Conservation (phyloP, 2,329 filamentous ascomycete genomes). For the Fusarium subtropicale region DNA sequence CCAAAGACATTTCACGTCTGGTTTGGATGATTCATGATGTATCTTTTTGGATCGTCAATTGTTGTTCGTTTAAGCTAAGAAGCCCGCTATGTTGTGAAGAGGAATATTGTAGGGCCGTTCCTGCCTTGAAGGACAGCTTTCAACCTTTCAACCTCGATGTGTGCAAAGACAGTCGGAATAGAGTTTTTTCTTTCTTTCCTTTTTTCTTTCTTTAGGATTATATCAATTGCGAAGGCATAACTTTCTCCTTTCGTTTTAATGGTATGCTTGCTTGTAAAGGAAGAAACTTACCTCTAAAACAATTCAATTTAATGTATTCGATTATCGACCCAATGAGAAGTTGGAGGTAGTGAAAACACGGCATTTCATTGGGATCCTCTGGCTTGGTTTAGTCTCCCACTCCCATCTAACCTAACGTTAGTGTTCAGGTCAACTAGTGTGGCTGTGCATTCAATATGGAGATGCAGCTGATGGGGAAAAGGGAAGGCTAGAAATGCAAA, state of each 20-base stretch:
- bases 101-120: constrained; percentile 13
- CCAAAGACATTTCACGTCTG: not conserved
- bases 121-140: too few species aligned
- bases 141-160: not conserved
- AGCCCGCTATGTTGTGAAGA: not conserved
- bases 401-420: not conserved
- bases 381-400: constrained; percentile 4
- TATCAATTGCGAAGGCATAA: not conserved
- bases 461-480: constrained; percentile 29
- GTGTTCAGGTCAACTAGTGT: constrained; percentile 37
- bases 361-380: not conserved
- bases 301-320: not conserved
- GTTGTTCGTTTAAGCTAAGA: constrained; percentile 1
- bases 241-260: not conserved
- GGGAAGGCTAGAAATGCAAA: constrained; percentile 20
- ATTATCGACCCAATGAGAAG: constrained; percentile 9
- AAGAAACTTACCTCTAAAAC: not conserved
- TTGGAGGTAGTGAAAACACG: not conserved
- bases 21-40: constrained; percentile 2
- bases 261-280: not conserved
- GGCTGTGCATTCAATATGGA: constrained; percentile 36
- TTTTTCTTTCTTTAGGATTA: too few species aligned
- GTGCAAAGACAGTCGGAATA: not conserved
- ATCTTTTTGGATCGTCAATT: not conserved
- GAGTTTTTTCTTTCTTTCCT: too few species aligned